Conservation (phyloP, 202 grass and related monocot genomes). For the Digitaria exilis region DNA sequence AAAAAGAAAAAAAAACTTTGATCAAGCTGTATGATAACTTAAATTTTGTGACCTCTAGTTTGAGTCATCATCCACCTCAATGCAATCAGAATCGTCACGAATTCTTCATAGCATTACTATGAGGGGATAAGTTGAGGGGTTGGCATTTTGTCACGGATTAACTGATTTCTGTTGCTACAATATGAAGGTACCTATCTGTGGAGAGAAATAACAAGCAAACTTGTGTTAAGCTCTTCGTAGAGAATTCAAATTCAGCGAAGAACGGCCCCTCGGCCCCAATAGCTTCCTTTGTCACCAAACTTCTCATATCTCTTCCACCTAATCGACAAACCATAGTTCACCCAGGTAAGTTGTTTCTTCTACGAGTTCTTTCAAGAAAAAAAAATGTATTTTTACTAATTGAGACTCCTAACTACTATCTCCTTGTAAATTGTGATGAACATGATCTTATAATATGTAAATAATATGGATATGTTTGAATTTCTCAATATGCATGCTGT, state of each 20-base stretch:
- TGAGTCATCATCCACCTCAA: background rate
- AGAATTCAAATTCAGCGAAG: conserved; percentile 64
- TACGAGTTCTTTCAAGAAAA: background rate
- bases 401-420: background rate
- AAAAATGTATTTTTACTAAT: background rate
- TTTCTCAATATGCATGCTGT: background rate
- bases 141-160: background rate
- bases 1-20: background rate
- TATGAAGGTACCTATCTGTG: conserved; percentile 81
- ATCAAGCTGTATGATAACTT: background rate
- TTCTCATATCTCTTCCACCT: conserved; percentile 71
- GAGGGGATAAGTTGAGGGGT: background rate
- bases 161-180: conserved; percentile 30
- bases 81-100: background rate
- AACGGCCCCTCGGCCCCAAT: conserved; percentile 70
- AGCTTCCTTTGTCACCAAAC: conserved; percentile 91
- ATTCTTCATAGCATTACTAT: background rate
- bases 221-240: conserved; percentile 79
- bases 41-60: background rate
- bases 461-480: background rate
- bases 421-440: background rate
- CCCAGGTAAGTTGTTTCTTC: conserved; percentile 57
- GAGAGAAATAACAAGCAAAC: conserved; percentile 95
- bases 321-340: conserved; percentile 73
- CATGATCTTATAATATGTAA: background rate